Evolutionary conservation across 306 rosid genomes (phyloP), one percentile per base, ranked within the genome.

Genomic region (Delonix regia): DNA sequence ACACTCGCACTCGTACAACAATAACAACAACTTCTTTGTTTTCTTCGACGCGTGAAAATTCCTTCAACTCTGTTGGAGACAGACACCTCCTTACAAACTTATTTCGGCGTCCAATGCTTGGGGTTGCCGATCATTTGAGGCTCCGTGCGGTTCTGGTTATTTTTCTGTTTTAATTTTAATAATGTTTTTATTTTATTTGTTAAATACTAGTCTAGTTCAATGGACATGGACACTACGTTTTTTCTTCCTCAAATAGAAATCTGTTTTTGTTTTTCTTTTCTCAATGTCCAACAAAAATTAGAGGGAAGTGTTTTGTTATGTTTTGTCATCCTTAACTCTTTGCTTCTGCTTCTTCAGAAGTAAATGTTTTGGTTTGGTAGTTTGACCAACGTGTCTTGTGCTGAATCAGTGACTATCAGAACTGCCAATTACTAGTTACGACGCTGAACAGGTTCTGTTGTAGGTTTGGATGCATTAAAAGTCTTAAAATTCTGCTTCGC

Each of bases 401-500:
- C 63, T 36, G 61, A 76, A 48, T 14, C 53, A 42, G 28, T 44
- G 38, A 75, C 34, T 30, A 28, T 41, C 21, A 18, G 53, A 42
- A n/a, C 51, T 42, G 28, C 60, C 13, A 13, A 28, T 45, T 19
- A 8, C 13, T 12, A 12, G 51, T 41, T 41, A 55, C 30, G 6
- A 12, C 39, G 53, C 25, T 16, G 25, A 41, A 56, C 15, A 8
- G 10, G 16, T 10, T 62, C 12, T 62, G n/a, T n/a, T 14, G 45
- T 80, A 45, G 71, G 48, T 62, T 80, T 80, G 68, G 51, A n/a
- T 2, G 61, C 52, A 47, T 47, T 47, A 55, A n/a, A 38, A 39
- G 51, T 79, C 39, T 15, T 6, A 57, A 57, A 74, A 25, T 38
- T 38, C n/a, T 52, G 41, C 22, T 52, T 27, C 28, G 5, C 64